Conservation (phyloP, 768 basidiomycete genomes). For the Obba rivulosa region DNA sequence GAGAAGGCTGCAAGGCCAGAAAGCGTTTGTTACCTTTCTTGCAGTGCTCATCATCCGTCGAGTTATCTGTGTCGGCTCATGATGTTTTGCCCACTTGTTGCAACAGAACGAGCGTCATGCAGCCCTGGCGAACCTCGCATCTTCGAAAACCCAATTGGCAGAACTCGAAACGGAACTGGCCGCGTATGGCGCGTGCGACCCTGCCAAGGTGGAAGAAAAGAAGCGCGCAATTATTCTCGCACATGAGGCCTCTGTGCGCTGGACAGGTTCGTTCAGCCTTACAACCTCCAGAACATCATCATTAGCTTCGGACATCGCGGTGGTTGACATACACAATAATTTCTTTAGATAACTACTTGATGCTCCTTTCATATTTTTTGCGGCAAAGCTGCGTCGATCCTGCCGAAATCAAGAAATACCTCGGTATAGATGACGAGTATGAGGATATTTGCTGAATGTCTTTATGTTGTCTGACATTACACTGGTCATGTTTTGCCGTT, state of each 20-base stretch:
- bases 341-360: slow-evolving; percentile 60
- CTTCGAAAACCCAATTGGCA: slow-evolving; percentile 42
- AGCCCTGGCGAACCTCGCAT: slow-evolving; percentile 44
- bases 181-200: slow-evolving; percentile 82
- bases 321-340: not conserved
- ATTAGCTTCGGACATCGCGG: not conserved
- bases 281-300: no score
- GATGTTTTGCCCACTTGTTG: no score
- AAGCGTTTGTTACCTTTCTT: slow-evolving; percentile 54
- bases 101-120: slow-evolving; percentile 52
- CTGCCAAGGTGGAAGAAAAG: slow-evolving; percentile 73
- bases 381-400: slow-evolving; percentile 53
- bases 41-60: no score
- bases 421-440: slow-evolving; percentile 68
- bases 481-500: no score
- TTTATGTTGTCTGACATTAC: not conserved
- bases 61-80: no score
- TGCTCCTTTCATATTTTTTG: slow-evolving; percentile 60
- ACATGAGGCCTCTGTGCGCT: slow-evolving; percentile 77
- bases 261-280: slow-evolving; percentile 71
- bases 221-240: slow-evolving; percentile 67
- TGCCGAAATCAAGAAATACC: slow-evolving; percentile 59
- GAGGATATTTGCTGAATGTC: slow-evolving; percentile 55
- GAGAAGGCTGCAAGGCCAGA: slow-evolving; percentile 54
- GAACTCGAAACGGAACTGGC: slow-evolving; percentile 63